phyloP scores from a whole-genome alignment of 2,329 filamentous ascomycete genomes.

The Trichoderma sp. region DNA sequence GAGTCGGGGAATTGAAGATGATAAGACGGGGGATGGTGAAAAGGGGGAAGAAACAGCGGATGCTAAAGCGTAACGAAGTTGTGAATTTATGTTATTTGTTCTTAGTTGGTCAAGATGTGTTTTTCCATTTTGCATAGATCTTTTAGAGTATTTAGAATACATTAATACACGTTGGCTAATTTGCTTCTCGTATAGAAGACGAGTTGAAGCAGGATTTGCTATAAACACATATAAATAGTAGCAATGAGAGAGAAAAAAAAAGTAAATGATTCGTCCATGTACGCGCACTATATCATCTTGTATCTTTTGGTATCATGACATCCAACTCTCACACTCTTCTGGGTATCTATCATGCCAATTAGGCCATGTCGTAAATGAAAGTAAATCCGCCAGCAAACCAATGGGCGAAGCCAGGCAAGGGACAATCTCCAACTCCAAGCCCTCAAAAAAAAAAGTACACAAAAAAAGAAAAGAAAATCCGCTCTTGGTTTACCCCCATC shows the following conservation, averaged over 20 bases:
- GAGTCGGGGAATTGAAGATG: neutral
- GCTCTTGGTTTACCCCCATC: too few species aligned
- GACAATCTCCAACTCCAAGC: neutral
- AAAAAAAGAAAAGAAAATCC: neutral
- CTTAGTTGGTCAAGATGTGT: neutral
- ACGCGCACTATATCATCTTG: slow-evolving; percentile 1
- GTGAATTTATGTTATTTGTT: neutral
- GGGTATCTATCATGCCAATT: slow-evolving; percentile 23
- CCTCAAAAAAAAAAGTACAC: neutral
- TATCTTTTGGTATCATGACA: neutral
- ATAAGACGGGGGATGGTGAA: neutral
- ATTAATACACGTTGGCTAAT: neutral
- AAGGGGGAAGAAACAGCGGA: neutral
- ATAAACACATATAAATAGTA: neutral
- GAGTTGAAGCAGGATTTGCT: neutral
- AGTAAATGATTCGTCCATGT: neutral
- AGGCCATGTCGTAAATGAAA: slow-evolving; percentile 21
- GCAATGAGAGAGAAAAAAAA: neutral
- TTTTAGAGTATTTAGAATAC: neutral
- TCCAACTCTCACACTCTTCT: neutral
- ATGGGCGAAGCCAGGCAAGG: neutral
- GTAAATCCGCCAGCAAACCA: neutral
- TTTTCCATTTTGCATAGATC: neutral
- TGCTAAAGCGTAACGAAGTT: neutral
- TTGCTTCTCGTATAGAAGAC: neutral